Conservation (phyloP, 2,329 filamentous ascomycete species). For the Lachnellula cervina region DNA sequence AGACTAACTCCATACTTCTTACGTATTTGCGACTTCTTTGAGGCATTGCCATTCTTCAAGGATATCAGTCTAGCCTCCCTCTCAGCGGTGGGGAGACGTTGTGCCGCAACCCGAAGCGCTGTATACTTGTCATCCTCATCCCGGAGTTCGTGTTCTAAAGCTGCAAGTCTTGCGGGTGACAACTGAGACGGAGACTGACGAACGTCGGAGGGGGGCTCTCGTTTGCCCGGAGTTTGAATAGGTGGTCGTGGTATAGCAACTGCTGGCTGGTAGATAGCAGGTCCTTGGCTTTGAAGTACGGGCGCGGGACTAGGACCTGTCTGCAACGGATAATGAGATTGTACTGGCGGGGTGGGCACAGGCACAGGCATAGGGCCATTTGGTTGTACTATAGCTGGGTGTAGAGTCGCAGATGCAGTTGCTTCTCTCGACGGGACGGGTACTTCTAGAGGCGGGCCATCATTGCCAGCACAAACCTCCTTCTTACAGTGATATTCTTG, state of each 20-base stretch:
- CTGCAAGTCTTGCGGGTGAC: slow-evolving; percentile 13
- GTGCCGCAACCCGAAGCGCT: slow-evolving; percentile 8
- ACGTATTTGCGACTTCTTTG: slow-evolving; percentile 26
- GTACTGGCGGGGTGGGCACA: not conserved
- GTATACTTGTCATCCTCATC: slow-evolving; percentile 16
- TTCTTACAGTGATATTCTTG: slow-evolving; percentile 17
- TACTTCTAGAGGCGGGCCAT: not conserved
- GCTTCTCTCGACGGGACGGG: not conserved
- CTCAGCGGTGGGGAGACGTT: slow-evolving; percentile 4
- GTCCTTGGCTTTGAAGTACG: not conserved
- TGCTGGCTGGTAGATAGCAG: not conserved
- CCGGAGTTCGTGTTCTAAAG: slow-evolving; percentile 18
- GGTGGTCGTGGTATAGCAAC: not conserved
- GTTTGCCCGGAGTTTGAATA: slow-evolving; percentile 1
- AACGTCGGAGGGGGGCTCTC: slow-evolving; percentile 6
- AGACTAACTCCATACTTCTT: slow-evolving; percentile 25
- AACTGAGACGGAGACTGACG: slow-evolving; percentile 22
- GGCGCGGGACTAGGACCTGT: not conserved
- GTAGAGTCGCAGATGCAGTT: not conserved
- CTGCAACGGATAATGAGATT: not conserved
- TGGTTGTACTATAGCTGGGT: not conserved
- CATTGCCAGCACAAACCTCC: slow-evolving; percentile 3
- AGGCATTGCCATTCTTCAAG: slow-evolving; percentile 25
- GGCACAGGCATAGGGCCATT: not conserved
- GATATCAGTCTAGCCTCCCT: slow-evolving; percentile 13